Conservation (phyloP, 345 rosid species). For the Theobroma cacao region DNA sequence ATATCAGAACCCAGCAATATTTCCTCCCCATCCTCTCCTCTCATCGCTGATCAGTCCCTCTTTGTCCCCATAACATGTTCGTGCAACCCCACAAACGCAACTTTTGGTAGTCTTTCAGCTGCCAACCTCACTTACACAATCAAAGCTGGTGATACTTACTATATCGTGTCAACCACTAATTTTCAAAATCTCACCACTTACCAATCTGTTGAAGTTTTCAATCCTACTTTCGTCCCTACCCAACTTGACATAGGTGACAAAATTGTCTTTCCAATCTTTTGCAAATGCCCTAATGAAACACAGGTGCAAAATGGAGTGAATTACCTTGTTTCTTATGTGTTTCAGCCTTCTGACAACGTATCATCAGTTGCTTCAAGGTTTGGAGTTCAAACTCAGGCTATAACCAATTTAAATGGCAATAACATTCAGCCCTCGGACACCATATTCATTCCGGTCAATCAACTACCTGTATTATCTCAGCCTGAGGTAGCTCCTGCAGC, state of each 20-base stretch:
- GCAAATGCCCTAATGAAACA: slow-evolving; percentile 57
- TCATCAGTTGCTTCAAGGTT: slow-evolving; percentile 52
- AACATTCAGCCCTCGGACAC: slow-evolving; percentile 32
- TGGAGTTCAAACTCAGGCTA: slow-evolving; percentile 33
- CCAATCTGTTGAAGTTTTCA: slow-evolving; percentile 58
- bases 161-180: slow-evolving; percentile 22
- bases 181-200: slow-evolving; percentile 60
- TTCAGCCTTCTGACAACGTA: slow-evolving; percentile 57
- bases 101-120: slow-evolving; percentile 34
- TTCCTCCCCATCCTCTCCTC: slow-evolving; percentile 46
- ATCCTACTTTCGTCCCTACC: slow-evolving; percentile 49
- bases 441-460: slow-evolving; percentile 49
- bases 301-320: slow-evolving; percentile 28
- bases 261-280: slow-evolving; percentile 52
- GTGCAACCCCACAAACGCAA: slow-evolving; percentile 40
- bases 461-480: slow-evolving; percentile 47
- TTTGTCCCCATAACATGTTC: slow-evolving; percentile 60
- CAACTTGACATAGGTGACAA: slow-evolving; percentile 34
- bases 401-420: slow-evolving; percentile 44
- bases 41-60: slow-evolving; percentile 44
- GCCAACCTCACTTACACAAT: slow-evolving; percentile 51
- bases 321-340: slow-evolving; percentile 57
- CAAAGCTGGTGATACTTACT: slow-evolving; percentile 41
- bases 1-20: slow-evolving; percentile 62
- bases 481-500: slow-evolving; percentile 27